Evolutionary conservation across 2,329 filamentous ascomycete genomes (phyloP), one percentile per base, ranked within the genome.

Genomic region (Diplodia mutila): DNA sequence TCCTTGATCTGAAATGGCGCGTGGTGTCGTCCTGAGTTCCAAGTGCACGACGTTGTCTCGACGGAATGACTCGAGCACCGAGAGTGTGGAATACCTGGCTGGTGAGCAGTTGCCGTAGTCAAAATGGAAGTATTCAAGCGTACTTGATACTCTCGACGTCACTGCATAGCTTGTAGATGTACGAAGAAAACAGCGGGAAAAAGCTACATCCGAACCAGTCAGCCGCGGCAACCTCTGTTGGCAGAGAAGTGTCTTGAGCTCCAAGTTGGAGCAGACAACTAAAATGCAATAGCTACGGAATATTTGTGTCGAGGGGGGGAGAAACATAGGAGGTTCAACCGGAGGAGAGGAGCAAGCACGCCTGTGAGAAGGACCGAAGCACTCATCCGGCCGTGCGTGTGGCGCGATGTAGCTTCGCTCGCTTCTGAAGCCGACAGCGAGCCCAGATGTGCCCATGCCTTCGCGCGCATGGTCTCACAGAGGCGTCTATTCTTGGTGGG

Each of bases 1-100:
- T 16, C 78, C 78, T 6, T 82, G 80, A 0, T 78, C 75, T 3
- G 84, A 81, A 39, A 90, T 86, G 1, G 85, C 83, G 65, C 92
- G 87, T 0, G 92, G 92, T 1, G 91, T 95, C 0, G 92, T 94
- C 52, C 92, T 88, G 27, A 95, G 85, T 76, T 96, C 92, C 14
- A 94, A 84, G 75, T 95, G 94, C 67, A 86, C 84, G 18, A 94
- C 89, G 42, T 91, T 90, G 74, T 95, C 92, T 29, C 78, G 76
- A 61, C 85, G 82, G 73, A 95, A 96, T 72, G 53, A 76, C 39
- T 73, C 70, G 65, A 79, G 65, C 9, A 94, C 91, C 5, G 86
- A 84, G 51, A 79, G 81, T 1, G 91, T 93, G 29, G 90, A 87
- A 72, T 86, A 84, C 49, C 80, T 81, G 57, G 14, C n/a, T 92